phyloP scores from a whole-genome alignment of 192 early-diverging fungal genomes.

The Cetraspora pellucida region DNA sequence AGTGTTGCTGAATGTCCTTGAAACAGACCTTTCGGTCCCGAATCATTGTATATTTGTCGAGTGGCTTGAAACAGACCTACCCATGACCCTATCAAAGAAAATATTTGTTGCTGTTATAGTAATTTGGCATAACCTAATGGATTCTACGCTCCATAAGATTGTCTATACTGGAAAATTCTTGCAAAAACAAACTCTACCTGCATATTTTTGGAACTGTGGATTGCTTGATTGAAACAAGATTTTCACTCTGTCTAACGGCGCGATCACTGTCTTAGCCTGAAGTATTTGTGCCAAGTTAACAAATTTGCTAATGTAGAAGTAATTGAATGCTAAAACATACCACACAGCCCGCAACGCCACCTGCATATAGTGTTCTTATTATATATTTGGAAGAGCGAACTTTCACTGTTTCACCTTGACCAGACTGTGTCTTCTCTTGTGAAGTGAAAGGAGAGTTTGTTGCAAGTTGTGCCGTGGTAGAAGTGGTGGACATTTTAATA shows the following conservation, averaged over 20 bases:
- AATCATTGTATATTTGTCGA: constrained; percentile 67
- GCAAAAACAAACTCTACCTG: constrained; percentile 46
- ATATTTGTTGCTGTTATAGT: background rate
- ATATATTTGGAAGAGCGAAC: constrained; percentile 39
- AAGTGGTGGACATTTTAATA: no score
- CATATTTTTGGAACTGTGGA: constrained; percentile 68
- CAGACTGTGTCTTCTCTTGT: background rate
- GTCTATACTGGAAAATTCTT: background rate
- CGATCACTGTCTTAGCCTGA: constrained; percentile 76
- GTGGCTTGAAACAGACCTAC: constrained; percentile 82
- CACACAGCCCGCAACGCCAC: constrained; percentile 50
- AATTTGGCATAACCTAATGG: constrained; percentile 1
- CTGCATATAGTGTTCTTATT: constrained; percentile 46
- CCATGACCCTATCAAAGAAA: constrained; percentile 61
- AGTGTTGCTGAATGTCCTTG: constrained; percentile 95
- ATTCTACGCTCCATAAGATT: background rate
- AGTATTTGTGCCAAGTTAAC: background rate
- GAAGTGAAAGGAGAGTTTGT: no score
- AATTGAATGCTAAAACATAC: constrained; percentile 25
- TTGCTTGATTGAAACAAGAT: constrained; percentile 83
- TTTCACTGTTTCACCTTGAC: background rate
- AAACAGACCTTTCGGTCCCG: constrained; percentile 82
- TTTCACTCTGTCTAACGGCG: constrained; percentile 84
- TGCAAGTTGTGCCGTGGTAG: no score
- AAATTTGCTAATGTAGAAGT: background rate